phyloP scores from a whole-genome alignment of 306 rosid species.

The Quercus glauca region DNA sequence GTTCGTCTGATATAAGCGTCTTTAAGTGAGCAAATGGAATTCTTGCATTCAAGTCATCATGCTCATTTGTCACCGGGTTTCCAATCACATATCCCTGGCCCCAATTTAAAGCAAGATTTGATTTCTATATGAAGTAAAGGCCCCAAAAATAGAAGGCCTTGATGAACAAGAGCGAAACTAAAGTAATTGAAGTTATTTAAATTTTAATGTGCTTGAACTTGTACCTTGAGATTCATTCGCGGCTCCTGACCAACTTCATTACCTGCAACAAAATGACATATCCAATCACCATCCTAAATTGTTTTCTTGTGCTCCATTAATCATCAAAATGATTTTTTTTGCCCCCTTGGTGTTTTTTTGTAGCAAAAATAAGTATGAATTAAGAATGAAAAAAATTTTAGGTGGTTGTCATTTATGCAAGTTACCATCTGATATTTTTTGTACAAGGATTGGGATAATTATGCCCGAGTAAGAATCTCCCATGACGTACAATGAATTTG shows the following conservation, averaged over 20 bases:
- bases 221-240: background rate
- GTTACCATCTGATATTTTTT: conserved; percentile 44
- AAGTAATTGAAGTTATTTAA: background rate
- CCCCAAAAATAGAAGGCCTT: background rate
- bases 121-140: background rate
- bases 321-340: too few relatives aligned
- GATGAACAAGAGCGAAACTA: background rate
- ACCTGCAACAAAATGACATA: background rate
- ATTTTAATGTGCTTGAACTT: too few relatives aligned
- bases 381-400: background rate
- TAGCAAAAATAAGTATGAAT: too few relatives aligned
- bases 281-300: too few relatives aligned
- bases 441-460: conserved; percentile 23
- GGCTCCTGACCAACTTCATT: background rate
- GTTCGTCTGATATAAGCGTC: conserved; percentile 13
- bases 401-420: background rate
- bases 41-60: background rate
- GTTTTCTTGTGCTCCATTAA: too few relatives aligned
- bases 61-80: background rate
- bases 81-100: conserved; percentile 23
- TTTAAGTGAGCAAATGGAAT: conserved; percentile 6
- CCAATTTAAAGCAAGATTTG: background rate
- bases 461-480: conserved; percentile 51
- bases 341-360: too few relatives aligned
- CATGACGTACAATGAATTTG: conserved; percentile 43